Evolutionary conservation across 495 filamentous ascomycete species (phyloP), one percentile per base, ranked within the genome.

Genomic region (Achaetomiella virescens): DNA sequence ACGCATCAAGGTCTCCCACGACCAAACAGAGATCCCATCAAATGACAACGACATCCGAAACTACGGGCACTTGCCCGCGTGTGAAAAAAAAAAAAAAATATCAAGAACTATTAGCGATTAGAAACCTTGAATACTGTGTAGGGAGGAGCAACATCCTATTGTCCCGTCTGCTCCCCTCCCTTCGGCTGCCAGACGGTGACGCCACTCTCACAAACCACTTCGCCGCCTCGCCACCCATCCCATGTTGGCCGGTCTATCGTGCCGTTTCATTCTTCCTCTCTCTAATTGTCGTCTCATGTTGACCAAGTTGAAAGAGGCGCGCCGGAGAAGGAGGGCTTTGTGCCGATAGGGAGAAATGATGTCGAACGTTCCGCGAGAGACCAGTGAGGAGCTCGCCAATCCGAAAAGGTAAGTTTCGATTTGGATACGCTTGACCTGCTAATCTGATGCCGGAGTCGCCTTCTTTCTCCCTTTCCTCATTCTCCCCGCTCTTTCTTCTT

Each of bases 211-310:
- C 51, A 17, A 25, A 4, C 4, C 49, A 14, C 37, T 8, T 17
- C 41, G 9, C 40, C n/a, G 15, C 49, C 27, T 10, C 33, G 15
- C 37, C 51, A 36, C 2, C 41, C 18, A 20, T 54, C 29, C 51
- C 25, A 54, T 54, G 42, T 37, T 29, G 31, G 45, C 38, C 41
- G 24, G 27, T 31, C 21, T 54, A 20, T 46, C 22, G 4, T 54
- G 31, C 46, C 42, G 52, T 54, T 25, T 59, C 47, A 14, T 42
- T 52, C 22, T 52, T 54, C 37, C 22, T 52, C 47, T 51, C 41
- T 60, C 53, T 58, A 53, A 5, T 54, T 37, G 45, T 57, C 48
- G 31, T 44, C 48, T 56, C 52, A 41, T 56, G 24, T 31, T 31
- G 27, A 21, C 47, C n/a, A 10, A 29, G 27, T 21, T 40, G 27